Evolutionary conservation across 768 basidiomycete species (phyloP).

Genomic region (Trametes villosa): DNA sequence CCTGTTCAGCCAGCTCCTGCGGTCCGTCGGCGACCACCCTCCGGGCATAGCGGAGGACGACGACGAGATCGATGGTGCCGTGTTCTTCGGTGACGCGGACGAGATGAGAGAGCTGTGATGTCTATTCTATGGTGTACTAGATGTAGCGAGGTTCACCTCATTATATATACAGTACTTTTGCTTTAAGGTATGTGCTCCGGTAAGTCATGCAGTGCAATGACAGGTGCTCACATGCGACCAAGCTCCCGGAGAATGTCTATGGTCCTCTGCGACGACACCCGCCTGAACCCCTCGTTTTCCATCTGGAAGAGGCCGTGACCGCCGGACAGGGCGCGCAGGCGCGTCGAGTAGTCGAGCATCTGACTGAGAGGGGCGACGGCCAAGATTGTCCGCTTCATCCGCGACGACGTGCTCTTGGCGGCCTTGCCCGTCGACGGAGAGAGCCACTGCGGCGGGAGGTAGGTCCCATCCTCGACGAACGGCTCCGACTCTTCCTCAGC

Average conservation of each 20-base stretch:
- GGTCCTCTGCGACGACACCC: constrained; percentile 63
- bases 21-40: constrained; percentile 56
- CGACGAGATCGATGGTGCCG: constrained; percentile 73
- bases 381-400: constrained; percentile 65
- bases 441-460: constrained; percentile 74
- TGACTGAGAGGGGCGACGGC: constrained; percentile 79
- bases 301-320: constrained; percentile 85
- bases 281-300: constrained; percentile 74
- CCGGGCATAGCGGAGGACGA: constrained; percentile 71
- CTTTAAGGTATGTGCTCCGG: constrained; percentile 6
- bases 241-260: constrained; percentile 79
- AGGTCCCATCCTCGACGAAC: constrained; percentile 66
- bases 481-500: constrained; percentile 44
- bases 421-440: constrained; percentile 65
- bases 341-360: constrained; percentile 80
- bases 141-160: not conserved
- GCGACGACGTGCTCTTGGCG: constrained; percentile 35
- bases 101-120: constrained; percentile 62
- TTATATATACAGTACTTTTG: constrained; percentile 15
- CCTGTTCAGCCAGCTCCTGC: constrained; percentile 75
- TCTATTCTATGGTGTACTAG: constrained; percentile 18
- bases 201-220: no score
- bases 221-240: constrained; percentile 53
- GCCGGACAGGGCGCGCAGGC: constrained; percentile 79
- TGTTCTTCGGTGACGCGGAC: constrained; percentile 84